Evolutionary conservation across 106 monocot genomes (phyloP), one percentile per base, ranked within the genome.

Genomic region (Dendrobium nobile): DNA sequence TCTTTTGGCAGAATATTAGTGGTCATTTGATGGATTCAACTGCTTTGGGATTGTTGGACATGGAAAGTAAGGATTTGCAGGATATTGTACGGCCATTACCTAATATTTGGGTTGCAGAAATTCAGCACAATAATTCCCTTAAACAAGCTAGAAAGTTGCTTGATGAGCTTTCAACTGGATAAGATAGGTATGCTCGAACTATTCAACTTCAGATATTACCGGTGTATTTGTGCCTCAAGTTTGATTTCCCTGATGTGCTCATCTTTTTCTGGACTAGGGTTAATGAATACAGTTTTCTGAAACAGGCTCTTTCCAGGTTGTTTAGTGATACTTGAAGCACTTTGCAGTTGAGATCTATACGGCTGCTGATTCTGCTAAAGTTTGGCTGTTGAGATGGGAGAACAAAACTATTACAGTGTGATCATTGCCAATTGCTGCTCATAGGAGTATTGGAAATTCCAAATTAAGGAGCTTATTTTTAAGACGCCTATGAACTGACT

Each of bases 31-130:
- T 92, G 81, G 86, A 92, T 84, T 77, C 82, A 80, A 81, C 79
- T 85, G 58, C 54, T 41, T 77, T 86, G 56, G 80, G 59, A 9
- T 58, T 72, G 22, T 84, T 85, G 22, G 59, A 78, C 75, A 47
- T 24, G 17, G 77, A 87, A 26, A 81, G 80, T 82, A 15, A 77
- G 31, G 82, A 78, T 16, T 54, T 70, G 18, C 48, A 77, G 26
- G 48, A 54, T 84, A 41, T 77, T 51, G 31, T 83, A 43, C 64
- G 68, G 43, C 33, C 82, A 40, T 56, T 84, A 78, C 73, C 44
- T 80, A 88, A 92, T 80, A 26, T 92, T 40, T 89, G 89, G 90
- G 81, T 85, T 64, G 78, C 42, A 41, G 92, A 96, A 80, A 90
- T 90, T 78, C 56, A 51, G 19, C 44, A 47, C 56, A 61, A 88